Conservation (phyloP, 2,329 filamentous ascomycete species). For the Podosphaera aphanis region DNA sequence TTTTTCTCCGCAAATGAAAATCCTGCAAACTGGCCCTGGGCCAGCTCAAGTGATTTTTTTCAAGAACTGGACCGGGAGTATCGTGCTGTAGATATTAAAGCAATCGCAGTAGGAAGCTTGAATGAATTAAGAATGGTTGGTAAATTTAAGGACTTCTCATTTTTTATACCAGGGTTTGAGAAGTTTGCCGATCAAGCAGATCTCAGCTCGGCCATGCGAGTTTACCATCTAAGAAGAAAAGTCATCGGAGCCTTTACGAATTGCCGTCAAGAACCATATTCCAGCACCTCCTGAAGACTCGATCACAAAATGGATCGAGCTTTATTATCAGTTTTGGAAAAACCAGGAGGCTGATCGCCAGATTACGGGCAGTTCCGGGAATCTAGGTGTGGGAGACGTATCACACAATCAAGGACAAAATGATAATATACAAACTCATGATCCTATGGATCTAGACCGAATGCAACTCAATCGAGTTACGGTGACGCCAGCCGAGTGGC, state of each 20-base stretch:
- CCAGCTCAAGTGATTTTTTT: neutral
- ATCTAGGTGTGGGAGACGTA: no score
- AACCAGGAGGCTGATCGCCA: neutral
- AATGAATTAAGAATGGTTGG: neutral
- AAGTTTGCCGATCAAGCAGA: neutral
- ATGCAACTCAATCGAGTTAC: neutral
- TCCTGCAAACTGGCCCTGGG: neutral
- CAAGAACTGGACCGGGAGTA: neutral
- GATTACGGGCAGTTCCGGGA: neutral
- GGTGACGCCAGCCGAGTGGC: neutral
- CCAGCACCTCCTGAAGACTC: neutral
- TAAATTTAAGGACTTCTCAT: neutral
- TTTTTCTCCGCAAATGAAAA: neutral
- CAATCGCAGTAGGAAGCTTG: neutral
- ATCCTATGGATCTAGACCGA: neutral
- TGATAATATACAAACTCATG: neutral
- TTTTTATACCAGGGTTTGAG: neutral
- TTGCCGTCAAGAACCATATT: neutral
- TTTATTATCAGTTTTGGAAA: neutral
- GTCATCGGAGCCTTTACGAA: neutral
- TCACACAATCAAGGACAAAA: neutral
- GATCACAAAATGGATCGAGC: neutral
- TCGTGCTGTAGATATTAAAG: neutral
- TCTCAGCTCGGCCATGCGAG: neutral
- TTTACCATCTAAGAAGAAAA: neutral